phyloP scores from a whole-genome alignment of 2,329 filamentous ascomycete species.

The Clonostachys solani region DNA sequence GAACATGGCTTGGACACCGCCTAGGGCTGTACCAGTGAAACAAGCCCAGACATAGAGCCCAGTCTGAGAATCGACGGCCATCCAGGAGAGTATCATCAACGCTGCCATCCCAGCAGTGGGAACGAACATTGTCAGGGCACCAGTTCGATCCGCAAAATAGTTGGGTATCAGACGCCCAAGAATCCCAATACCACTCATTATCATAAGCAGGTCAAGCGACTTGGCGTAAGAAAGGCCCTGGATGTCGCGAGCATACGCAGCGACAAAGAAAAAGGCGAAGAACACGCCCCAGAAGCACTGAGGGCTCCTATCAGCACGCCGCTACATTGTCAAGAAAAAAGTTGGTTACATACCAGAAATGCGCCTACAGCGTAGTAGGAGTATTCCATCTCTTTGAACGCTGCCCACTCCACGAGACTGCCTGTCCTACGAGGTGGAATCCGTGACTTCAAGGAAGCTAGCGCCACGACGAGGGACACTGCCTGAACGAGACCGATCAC shows the following conservation, averaged over 20 bases:
- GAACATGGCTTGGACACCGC: background rate
- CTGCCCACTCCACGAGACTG: conserved; percentile 41
- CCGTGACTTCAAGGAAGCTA: conserved; percentile 37
- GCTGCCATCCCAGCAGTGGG: conserved; percentile 41
- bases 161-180: conserved; percentile 50
- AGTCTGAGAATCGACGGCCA: conserved; percentile 32
- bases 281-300: conserved; percentile 25
- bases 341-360: conserved; percentile 6
- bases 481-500: conserved; percentile 18
- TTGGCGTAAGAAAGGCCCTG: conserved; percentile 40
- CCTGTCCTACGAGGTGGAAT: conserved; percentile 42
- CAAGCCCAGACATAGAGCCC: background rate
- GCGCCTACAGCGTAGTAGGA: conserved; percentile 21
- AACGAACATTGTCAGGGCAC: conserved; percentile 51
- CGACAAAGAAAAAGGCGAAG: conserved; percentile 26
- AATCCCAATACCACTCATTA: conserved; percentile 55
- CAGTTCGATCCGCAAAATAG: conserved; percentile 50
- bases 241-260: conserved; percentile 26
- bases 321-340: conserved; percentile 1
- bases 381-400: conserved; percentile 44
- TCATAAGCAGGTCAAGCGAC: conserved; percentile 53
- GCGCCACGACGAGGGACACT: conserved; percentile 16
- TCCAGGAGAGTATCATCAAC: conserved; percentile 46
- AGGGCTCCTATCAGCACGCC: too few relatives aligned
- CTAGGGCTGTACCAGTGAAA: background rate